Percentiles rank a stretch among this genome's conserved stretches.
Conservation (phyloP, 2,329 filamentous ascomycete genomes). For the Apiospora saccharicola region DNA sequence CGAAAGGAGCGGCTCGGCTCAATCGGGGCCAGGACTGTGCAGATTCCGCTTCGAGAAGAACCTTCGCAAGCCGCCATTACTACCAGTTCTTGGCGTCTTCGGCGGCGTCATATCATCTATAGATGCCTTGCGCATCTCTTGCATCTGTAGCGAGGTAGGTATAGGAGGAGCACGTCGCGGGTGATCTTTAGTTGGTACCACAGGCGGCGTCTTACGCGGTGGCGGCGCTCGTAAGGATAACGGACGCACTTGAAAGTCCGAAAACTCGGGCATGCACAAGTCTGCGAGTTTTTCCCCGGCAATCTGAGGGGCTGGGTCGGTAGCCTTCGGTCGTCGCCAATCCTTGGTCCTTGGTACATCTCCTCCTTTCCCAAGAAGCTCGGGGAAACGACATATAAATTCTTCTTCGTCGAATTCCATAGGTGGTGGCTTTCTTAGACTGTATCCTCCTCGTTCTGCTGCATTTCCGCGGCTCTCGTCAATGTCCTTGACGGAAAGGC, state of each 20-base stretch:
- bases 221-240: conserved; percentile 25
- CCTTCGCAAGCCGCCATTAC: conserved; percentile 29
- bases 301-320: neutral
- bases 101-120: neutral
- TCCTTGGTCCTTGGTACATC: conserved; percentile 23
- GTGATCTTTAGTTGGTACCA: conserved; percentile 24
- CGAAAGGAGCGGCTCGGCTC: neutral
- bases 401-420: conserved; percentile 36
- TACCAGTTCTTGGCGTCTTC: conserved; percentile 17
- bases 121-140: conserved; percentile 20
- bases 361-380: conserved; percentile 35
- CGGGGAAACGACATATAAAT: conserved; percentile 42
- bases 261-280: conserved; percentile 7
- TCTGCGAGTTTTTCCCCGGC: neutral
- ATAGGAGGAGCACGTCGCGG: conserved; percentile 4
- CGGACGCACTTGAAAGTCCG: conserved; percentile 22
- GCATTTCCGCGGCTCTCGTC: conserved; percentile 48
- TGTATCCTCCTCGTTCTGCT: conserved; percentile 49
- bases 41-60: conserved; percentile 45
- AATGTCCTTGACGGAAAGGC: conserved; percentile 39
- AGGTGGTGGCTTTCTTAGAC: conserved; percentile 27
- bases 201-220: conserved; percentile 24
- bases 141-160: conserved; percentile 26
- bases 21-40: neutral
- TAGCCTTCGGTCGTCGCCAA: conserved; percentile 5